Conservation (phyloP, 306 rosid genomes). For the Vicia sativa region DNA sequence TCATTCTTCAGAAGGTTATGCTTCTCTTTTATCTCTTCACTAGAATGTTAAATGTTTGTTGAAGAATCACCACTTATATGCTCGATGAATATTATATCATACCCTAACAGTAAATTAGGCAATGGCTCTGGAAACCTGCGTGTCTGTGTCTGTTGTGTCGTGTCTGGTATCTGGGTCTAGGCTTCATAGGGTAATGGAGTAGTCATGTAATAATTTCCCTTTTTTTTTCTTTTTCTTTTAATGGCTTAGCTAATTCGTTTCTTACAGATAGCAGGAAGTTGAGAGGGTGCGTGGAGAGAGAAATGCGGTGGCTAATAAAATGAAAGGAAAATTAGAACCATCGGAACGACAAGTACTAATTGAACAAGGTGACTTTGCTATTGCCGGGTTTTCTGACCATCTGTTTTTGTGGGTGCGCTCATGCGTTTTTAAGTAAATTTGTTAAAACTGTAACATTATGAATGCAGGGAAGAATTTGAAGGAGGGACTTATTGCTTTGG, state of each 20-base stretch:
- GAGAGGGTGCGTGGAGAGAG: constrained; percentile 92
- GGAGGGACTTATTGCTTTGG: constrained; percentile 74
- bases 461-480: constrained; percentile 81
- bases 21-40: constrained; percentile 27
- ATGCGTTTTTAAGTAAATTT: not conserved
- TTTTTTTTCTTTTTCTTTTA: constrained; percentile 44
- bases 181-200: too few relatives aligned
- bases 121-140: too few relatives aligned
- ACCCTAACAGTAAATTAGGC: too few relatives aligned
- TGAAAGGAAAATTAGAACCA: constrained; percentile 90
- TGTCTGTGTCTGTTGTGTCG: too few relatives aligned
- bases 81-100: not conserved
- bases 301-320: constrained; percentile 87
- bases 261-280: constrained; percentile 96
- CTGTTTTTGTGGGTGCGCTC: not conserved
- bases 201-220: not conserved
- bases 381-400: too few relatives aligned
- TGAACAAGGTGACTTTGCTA: constrained; percentile 67
- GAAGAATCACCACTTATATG: not conserved
- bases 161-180: too few relatives aligned
- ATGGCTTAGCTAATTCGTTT: constrained; percentile 67
- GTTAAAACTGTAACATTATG: constrained; percentile 17
- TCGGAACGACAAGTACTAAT: constrained; percentile 76
- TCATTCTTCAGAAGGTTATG: constrained; percentile 83
- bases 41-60: not conserved